Percentiles rank a stretch among this genome's conserved stretches.
These are phyloP conservation scores for Schizochytrium sp. DNA, from an alignment of 108 stramenopile genomes.

Conservation along the genomic window DNA sequence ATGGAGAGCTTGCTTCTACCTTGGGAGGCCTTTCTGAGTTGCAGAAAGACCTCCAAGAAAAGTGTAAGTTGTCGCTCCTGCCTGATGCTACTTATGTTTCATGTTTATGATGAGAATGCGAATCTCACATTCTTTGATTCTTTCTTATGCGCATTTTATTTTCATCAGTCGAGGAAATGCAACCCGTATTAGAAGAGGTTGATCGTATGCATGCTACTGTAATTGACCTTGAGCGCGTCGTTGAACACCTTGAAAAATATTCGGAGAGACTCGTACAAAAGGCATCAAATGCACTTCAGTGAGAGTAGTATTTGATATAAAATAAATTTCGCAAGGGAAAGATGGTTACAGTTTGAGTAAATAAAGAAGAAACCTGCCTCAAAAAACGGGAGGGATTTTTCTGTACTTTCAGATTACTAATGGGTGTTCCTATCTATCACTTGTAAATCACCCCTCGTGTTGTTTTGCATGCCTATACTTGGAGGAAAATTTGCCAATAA, in stretches of 20 bases:
- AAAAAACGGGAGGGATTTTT: too few species aligned
- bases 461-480: too few species aligned
- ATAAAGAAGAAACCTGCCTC: neutral
- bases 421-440: too few species aligned
- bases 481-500: too few species aligned
- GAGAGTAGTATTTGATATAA: neutral
- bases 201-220: conserved; percentile 26
- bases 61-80: neutral
- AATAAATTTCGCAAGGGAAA: neutral
- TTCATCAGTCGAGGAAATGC: conserved; percentile 16
- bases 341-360: neutral
- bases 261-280: conserved; percentile 6
- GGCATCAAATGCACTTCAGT: neutral
- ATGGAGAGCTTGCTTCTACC: conserved; percentile 11
- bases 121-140: conserved; percentile 18
- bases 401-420: too few species aligned
- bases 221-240: neutral
- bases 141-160: neutral
- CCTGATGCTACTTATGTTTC: neutral
- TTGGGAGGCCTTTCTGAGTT: conserved; percentile 9
- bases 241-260: conserved; percentile 15
- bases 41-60: neutral
- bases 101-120: neutral
- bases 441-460: too few species aligned
- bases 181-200: conserved; percentile 1